Evolutionary conservation across 2,329 filamentous ascomycete species (phyloP), one percentile per base, ranked within the genome.

Genomic region (Cadophora gregata): DNA sequence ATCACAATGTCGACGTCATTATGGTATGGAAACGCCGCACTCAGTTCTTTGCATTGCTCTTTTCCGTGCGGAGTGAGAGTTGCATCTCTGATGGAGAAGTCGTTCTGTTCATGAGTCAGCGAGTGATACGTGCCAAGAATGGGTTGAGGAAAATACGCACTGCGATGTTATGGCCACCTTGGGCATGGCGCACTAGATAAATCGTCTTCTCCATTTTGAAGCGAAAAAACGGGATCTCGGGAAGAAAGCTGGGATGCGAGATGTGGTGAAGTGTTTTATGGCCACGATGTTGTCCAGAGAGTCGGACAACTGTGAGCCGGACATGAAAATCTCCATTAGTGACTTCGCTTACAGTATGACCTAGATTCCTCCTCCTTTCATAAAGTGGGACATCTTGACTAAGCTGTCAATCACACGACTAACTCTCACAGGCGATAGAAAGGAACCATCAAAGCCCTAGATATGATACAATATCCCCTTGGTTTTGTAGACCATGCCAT

Each of bases 91-190:
- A 71, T 61, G 42, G 50, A 42, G 36, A 67, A 69, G 47, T 69
- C 67, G 8, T 67, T 62, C 69, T 70, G 59, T 4, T 19, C 45
- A 56, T 21, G 25, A 24, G 53, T 67, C 38, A 69, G 67, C 25
- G 27, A 14, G 19, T n/a, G 19, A 2, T 38, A 25, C 42, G 24
- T 5, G 24, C 10, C 7, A 21, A 10, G 2, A 27, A 77, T 88
- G 51, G 96, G 81, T 16, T 16, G 10, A 16, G 19, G 70, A 81
- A 76, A 75, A 93, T 89, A 79, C 93, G 91, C 36, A 82, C 74
- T 68, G 76, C 82, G 74, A 94, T 84, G 78, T 97, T 97, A 84
- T 97, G 93, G 75, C 86, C 86, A 79, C 92, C 93, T 80, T 92
- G 83, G 10, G 89, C 90, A 77, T 93, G 90, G 78, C 90, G 89